Base-by-base conservation (phyloP, 345 rosid genomes). In the Brassica incana region DNA sequence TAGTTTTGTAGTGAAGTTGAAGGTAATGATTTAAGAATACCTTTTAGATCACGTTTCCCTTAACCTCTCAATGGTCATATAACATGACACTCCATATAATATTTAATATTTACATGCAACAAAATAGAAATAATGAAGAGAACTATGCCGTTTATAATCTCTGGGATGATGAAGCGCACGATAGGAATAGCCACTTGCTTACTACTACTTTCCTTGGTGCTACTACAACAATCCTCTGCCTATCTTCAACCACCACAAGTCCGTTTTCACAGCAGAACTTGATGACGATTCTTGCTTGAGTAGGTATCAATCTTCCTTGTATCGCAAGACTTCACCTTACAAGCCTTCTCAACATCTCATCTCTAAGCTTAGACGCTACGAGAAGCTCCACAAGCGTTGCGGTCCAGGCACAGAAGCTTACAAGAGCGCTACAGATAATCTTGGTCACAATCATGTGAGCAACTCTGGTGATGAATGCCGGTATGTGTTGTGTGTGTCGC, bases 371-470 rank as follows among this genome's bases (percentile, higher is more conserved):
- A 84, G 87, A 65, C 69, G 78, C 38, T 89, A 90, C 25, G 92
- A 90, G 84, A 77, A 43, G 69, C 91, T 86, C 63, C 92, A 90
- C 75, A 84, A 84, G 80, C 82, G 73, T 29, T 90, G 95, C 32
- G 91, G 88, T 29, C 95, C 92, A n/a, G 72, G 81, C 15, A 85
- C 91, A 2, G 30, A 83, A 29, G 74, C 92, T 9, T 89, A 87
- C 74, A 85, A 81, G 73, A 77, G 59, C 76, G 84, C 89, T 8
- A 38, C 77, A 65, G 79, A 80, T 59, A 64, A 59, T 65, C 86
- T 88, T 38, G 71, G 76, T 63, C 71, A 32, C 12, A 29, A 82
- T 56, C 61, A 56, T 56, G 25, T 16, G 18, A 56, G 12, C 32
- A 69, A 2, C 58, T 38, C 52, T 59, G 61, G 69, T 67, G 48